Percentiles rank a stretch among this genome's conserved stretches.
These are phyloP conservation scores for Lithospermum erythrorhizon DNA, from an alignment of 257 asterid genomes.

Conservation along the genomic window DNA sequence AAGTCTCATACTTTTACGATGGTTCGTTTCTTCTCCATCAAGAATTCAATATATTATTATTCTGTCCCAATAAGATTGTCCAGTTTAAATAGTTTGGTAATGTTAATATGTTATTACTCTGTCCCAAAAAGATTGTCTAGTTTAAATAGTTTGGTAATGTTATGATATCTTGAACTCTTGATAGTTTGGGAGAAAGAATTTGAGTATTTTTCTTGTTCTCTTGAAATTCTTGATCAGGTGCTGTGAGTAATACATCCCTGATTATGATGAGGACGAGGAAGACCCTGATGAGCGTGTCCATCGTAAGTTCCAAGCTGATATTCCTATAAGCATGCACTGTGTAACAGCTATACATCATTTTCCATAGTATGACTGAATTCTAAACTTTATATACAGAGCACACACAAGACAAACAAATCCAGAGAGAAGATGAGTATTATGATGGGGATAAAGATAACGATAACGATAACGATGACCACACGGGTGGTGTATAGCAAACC, in stretches of 20 bases:
- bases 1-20: no score
- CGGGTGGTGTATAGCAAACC: slow-evolving; percentile 44
- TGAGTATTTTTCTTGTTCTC: no score
- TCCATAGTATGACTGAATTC: neutral
- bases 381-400: slow-evolving; percentile 36
- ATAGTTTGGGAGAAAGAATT: no score
- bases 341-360: neutral
- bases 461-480: slow-evolving; percentile 64
- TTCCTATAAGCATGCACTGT: neutral
- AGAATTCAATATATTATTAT: no score
- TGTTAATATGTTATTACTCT: no score
- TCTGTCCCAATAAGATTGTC: no score
- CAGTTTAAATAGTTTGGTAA: no score
- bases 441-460: slow-evolving; percentile 52
- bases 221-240: no score
- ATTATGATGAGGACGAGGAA: slow-evolving; percentile 72
- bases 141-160: no score
- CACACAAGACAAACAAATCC: slow-evolving; percentile 81
- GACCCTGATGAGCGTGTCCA: slow-evolving; percentile 77
- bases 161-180: no score
- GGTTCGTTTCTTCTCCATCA: no score
- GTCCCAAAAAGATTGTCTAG: no score
- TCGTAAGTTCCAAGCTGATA: slow-evolving; percentile 46
- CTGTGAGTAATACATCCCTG: slow-evolving; percentile 94
- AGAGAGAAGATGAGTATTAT: slow-evolving; percentile 89